Evolutionary conservation across 2,329 filamentous ascomycete species (phyloP).

Genomic region (Microsporum canis): DNA sequence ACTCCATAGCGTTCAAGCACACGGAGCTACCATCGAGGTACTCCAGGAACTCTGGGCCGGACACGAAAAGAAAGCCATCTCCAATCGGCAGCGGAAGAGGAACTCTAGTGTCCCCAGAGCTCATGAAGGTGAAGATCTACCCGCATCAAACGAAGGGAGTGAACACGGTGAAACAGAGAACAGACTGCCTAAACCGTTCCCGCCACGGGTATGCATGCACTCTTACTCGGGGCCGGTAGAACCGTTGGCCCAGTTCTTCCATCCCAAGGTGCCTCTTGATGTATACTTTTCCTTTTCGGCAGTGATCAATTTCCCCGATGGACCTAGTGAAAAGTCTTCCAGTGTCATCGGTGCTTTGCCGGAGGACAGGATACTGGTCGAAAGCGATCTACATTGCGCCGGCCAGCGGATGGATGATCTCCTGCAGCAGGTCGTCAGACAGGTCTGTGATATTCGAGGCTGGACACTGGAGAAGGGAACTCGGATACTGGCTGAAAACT

Average conservation of each 20-base stretch:
- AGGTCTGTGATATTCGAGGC: constrained; percentile 63
- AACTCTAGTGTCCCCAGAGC: constrained; percentile 24
- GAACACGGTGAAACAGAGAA: not conserved
- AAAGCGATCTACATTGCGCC: constrained; percentile 81
- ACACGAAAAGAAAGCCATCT: constrained; percentile 40
- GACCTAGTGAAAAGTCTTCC: constrained; percentile 44
- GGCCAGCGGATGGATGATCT: constrained; percentile 67
- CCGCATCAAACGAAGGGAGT: constrained; percentile 14
- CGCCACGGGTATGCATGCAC: constrained; percentile 83
- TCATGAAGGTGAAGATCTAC: constrained; percentile 20
- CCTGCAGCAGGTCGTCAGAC: constrained; percentile 64
- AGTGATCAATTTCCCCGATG: constrained; percentile 62
- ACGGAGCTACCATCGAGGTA: constrained; percentile 47
- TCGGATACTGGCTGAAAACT: constrained; percentile 58
- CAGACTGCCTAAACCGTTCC: constrained; percentile 50
- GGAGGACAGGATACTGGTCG: constrained; percentile 66
- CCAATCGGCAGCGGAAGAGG: constrained; percentile 38
- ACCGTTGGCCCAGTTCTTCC: constrained; percentile 64
- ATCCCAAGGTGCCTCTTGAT: constrained; percentile 58
- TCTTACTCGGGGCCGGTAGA: constrained; percentile 76
- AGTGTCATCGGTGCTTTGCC: constrained; percentile 63
- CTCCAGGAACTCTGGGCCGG: constrained; percentile 48
- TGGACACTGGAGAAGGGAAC: constrained; percentile 68
- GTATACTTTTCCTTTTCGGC: constrained; percentile 84
- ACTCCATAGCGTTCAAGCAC: constrained; percentile 53